Base-by-base conservation (phyloP, 2,329 filamentous ascomycete species). In the Colletotrichum lentis region DNA sequence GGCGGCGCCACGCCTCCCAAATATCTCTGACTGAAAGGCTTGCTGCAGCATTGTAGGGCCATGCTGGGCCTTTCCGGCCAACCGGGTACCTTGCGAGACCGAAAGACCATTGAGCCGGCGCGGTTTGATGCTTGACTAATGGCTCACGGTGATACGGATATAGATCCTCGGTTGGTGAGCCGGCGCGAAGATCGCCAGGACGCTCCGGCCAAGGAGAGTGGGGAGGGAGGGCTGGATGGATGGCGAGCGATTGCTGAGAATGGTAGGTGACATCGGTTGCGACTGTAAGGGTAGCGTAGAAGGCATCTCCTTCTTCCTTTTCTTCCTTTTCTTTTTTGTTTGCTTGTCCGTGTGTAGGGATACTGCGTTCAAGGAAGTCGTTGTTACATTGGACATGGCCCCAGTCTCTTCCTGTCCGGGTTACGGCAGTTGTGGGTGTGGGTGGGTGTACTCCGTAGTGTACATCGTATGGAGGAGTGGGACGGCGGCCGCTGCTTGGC, bases 81-180 rank as follows among this genome's bases (percentile, higher is more conserved):
- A n/a, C 44, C 55, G 49, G 20, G 49, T 18, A 18, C 22, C 31
- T 44, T 59, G 37, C 41, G 4, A 52, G 56, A 50, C 47, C 35
- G 24, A 60, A 64, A 54, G 41, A 44, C 22, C 64, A 61, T 46
- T 46, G 66, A 22, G 24, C 18, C 18, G 37, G 43, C 44, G 62
- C 54, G 47, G 24, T 56, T 31, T 55, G 37, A 69, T 66, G 55
- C 62, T 54, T 31, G 62, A 24, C 53, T 62, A 31, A 65, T 66
- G 66, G 39, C 35, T 60, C 35, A 53, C 35, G 39, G 56, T 66
- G 22, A 52, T 69, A 69, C 61, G 61, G 66, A 69, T 69, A 69
- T 66, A 66, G 66, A 69, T 69, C 37, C 55, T 69, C 66, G 66
- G 66, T 56, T 44, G 52, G 44, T 44, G 66, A 69, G 62, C 66